Evolutionary conservation across 495 filamentous ascomycete species (phyloP), one percentile per base, ranked within the genome.

Genomic region (Hypoxylon fuscum): DNA sequence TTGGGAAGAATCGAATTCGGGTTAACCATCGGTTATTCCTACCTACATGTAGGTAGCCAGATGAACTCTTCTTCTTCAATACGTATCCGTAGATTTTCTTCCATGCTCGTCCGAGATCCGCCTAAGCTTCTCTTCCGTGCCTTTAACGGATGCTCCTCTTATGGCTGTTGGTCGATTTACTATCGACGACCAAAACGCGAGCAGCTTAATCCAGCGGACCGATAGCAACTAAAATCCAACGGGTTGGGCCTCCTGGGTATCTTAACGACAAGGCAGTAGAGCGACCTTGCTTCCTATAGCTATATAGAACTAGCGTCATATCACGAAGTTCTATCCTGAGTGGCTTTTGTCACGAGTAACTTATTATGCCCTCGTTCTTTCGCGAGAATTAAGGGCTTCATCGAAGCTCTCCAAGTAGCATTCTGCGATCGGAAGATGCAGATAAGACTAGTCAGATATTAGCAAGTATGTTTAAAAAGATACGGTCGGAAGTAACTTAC

Each of bases 371-470:
- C 14, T 40, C 22, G 31, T 27, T 7, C 10, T 32, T 34, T 44
- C 8, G 38, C 25, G 3, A 4, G 1, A 42, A 15, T 1, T 15
- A 20, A 11, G 25, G 17, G n/a, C 31, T 31, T 81, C 73, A 83
- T 64, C 79, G 76, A 22, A 95, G 75, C 72, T 96, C 91, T 29
- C 91, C 91, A 14, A 96, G 78, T 57, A 95, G 80, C 62, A 95
- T 79, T 38, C 81, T 90, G 17, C 88, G 83, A 76, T 96, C 92
- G 11, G 92, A 93, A 12, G 91, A 95, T 31, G 85, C 91, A 43
- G 92, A 93, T 34, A 96, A 82, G 72, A 96, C 92, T 94, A 68
- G 54, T 18, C 18, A 43, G 1, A 29, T 25, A 32, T 66, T 9
- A 66, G 41, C 11, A 34, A 22, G 12, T 12, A 14, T 3, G 42